Evolutionary conservation across 78 protist species (phyloP), one percentile per base, ranked within the genome.

Genomic region (Trichosphaerium sp.): DNA sequence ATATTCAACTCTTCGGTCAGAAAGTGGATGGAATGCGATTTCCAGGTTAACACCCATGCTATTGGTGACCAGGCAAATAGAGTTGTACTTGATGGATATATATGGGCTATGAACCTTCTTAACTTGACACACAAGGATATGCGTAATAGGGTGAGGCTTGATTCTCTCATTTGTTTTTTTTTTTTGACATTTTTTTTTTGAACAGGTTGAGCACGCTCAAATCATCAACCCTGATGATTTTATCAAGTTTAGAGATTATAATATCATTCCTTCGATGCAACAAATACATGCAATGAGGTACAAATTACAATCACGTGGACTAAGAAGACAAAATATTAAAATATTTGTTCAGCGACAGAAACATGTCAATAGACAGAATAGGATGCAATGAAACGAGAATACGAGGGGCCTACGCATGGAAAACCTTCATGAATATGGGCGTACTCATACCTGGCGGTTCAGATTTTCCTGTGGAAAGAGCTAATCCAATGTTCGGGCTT

Each of bases 161-260:
- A n/a, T n/a, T n/a, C n/a, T n/a, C n/a, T n/a, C n/a, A n/a, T n/a
- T n/a, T n/a, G n/a, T n/a, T n/a, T n/a, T n/a, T n/a, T n/a, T n/a
- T n/a, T n/a, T n/a, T n/a, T n/a, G n/a, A n/a, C n/a, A n/a, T n/a
- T n/a, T n/a, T n/a, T n/a, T n/a, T n/a, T n/a, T n/a, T n/a, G n/a
- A n/a, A n/a, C 65, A 49, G 14, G 26, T 59, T 21, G 65, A 59
- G 52, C 65, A 59, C 65, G 31, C 34, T 10, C 65, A 59, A 35
- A 35, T 59, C 6, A 5, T 59, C n/a, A 23, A 18, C n/a, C 21
- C 47, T 4, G 0, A 6, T 28, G 65, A 59, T 32, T 0, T 59
- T 11, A 18, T 18, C 31, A 44, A 49, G 0, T 0, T 59, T 7
- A 25, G 10, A 21, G 23, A 1, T 0, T 32, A 10, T 23, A 49